phyloP scores from a whole-genome alignment of 805 yeast species.

The Tetrapisispora namnaoensis region DNA sequence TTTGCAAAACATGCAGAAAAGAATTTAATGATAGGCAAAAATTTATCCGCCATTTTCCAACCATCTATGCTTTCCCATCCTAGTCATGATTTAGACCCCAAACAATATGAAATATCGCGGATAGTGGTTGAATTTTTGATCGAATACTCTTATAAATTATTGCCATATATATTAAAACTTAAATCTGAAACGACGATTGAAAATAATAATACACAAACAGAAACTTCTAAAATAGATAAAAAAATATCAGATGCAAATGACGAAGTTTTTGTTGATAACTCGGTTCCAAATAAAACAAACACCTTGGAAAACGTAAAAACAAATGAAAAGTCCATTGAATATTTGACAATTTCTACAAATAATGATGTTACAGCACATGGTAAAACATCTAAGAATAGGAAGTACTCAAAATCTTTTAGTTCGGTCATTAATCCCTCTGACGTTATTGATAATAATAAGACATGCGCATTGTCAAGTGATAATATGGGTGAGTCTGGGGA shows the following conservation, averaged over 20 bases:
- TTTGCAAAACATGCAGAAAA: conserved; percentile 69
- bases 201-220: background rate
- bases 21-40: conserved; percentile 86
- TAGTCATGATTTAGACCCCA: conserved; percentile 83
- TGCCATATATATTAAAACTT: conserved; percentile 43
- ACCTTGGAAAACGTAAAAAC: background rate
- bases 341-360: background rate
- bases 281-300: background rate
- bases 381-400: conserved; percentile 17
- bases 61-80: conserved; percentile 94
- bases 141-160: conserved; percentile 68
- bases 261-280: background rate
- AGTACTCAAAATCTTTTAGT: conserved; percentile 27
- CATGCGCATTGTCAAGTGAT: conserved; percentile 14
- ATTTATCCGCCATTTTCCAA: conserved; percentile 92
- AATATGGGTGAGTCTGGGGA: conserved; percentile 25
- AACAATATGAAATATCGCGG: conserved; percentile 80
- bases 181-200: conserved; percentile 18
- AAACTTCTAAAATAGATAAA: background rate
- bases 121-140: conserved; percentile 81
- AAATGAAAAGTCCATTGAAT: background rate
- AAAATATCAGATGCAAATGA: background rate
- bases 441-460: conserved; percentile 20
- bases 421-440: conserved; percentile 26
- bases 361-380: conserved; percentile 1